Base-by-base conservation (phyloP, 2,329 filamentous ascomycete genomes). In the Stachybotrys echinatus region DNA sequence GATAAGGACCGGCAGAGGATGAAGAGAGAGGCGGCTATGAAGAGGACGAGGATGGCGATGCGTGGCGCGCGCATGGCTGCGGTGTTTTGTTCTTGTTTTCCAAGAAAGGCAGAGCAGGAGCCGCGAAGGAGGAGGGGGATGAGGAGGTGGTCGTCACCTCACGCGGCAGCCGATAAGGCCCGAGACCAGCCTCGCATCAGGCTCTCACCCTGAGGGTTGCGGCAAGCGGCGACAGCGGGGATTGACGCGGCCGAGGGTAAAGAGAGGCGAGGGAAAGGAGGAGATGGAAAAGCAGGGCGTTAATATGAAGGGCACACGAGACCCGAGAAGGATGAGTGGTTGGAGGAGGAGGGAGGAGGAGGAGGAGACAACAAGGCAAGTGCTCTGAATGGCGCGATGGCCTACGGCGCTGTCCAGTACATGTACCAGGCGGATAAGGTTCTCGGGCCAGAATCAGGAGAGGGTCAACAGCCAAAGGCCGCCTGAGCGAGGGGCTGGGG, bases 1-100 rank as follows among this genome's bases (percentile, higher is more conserved):
- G 76, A 71, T 57, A 81, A 61, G 52, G 76, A 72, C 55, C 79
- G 78, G 61, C 74, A 77, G 54, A 81, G 65, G 59, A 82, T 70
- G 64, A 82, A 80, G 58, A 82, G 66, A 48, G 74, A 75, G 44
- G 75, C 74, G 60, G 73, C 68, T 60, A 74, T 71, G 65, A 80
- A 81, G 61, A 81, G 67, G 53, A 74, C 68, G 61, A 82, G 70
- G 50, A 81, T 76, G 59, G 72, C 70, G 56, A 81, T 71, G 58
- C 78, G 74, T 50, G 78, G 76, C 42, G 78, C 70, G 56, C 78
- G 75, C 77, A 81, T 81, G 55, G 60, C 75, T 64, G 58, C 53
- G 56, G 27, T 51, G 46, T 22, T 46, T 21, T 42, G n/a, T 39
- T 22, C 45, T 21, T 42, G n/a, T 39, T 49, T 21, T 55, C 50